These are phyloP conservation scores for Moniliella sp. DNA, from an alignment of 1,284 basidiomycete genomes.

Conservation along the genomic window DNA sequence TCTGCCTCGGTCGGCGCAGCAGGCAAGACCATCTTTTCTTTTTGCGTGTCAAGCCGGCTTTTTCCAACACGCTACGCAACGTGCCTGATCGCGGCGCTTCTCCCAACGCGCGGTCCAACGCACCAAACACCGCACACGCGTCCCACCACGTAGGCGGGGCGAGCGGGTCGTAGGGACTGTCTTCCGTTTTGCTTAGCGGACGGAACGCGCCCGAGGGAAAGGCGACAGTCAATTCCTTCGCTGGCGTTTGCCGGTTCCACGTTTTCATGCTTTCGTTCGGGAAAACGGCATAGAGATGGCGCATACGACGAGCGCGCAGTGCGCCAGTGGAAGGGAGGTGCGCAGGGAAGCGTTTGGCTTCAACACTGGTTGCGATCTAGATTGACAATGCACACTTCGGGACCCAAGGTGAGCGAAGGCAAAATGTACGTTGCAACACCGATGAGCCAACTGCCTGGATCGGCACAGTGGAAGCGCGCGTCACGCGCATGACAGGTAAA, in stretches of 20 bases:
- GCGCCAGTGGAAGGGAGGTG: constrained; percentile 59
- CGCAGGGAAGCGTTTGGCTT: constrained; percentile 54
- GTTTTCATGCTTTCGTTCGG: constrained; percentile 59
- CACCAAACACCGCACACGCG: constrained; percentile 62
- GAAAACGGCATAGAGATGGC: constrained; percentile 55
- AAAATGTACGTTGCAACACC: constrained; percentile 72
- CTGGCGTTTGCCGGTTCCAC: constrained; percentile 19
- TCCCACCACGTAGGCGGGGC: constrained; percentile 80
- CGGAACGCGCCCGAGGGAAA: constrained; percentile 56
- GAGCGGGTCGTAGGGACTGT: constrained; percentile 59
- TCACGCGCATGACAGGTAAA: constrained; percentile 51
- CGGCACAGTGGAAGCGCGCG: constrained; percentile 54
- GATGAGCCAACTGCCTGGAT: constrained; percentile 66
- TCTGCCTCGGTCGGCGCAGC: too few species aligned
- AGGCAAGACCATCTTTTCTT: too few species aligned
- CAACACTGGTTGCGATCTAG: constrained; percentile 76
- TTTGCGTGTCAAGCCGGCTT: constrained; percentile 9
- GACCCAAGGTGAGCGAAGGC: constrained; percentile 52
- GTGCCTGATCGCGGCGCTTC: constrained; percentile 14
- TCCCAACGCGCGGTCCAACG: constrained; percentile 53
- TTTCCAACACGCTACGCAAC: constrained; percentile 15
- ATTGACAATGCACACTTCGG: constrained; percentile 58
- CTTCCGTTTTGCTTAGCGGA: constrained; percentile 35
- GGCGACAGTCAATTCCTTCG: constrained; percentile 68
- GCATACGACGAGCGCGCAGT: constrained; percentile 59